Percentiles rank a stretch among this genome's conserved stretches.
Conservation (phyloP, 176 grass and related monocot genomes). For the Oryza brachyantha region DNA sequence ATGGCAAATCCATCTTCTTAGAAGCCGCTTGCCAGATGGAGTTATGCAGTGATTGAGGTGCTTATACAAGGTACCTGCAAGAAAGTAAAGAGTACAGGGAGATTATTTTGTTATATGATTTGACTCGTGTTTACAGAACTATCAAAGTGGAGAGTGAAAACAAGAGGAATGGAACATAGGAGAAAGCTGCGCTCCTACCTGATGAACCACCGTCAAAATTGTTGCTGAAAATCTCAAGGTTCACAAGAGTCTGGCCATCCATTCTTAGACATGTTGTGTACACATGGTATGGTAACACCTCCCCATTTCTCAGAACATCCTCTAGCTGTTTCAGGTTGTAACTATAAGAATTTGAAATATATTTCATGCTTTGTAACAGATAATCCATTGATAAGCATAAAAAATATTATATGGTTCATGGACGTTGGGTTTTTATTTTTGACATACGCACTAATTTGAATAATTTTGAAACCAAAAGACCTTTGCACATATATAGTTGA, state of each 20-base stretch:
- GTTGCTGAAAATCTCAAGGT: conserved; percentile 96
- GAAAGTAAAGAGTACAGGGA: conserved; percentile 19
- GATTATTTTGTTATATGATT: neutral
- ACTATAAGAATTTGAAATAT: conserved; percentile 25
- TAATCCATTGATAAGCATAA: conserved; percentile 16
- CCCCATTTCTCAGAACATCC: conserved; percentile 80
- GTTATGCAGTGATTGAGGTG: conserved; percentile 90
- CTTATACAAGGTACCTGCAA: conserved; percentile 84
- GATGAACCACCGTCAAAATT: conserved; percentile 74
- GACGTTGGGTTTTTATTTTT: neutral
- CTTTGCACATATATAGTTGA: neutral
- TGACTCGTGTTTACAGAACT: conserved; percentile 18
- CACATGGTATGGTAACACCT: conserved; percentile 75
- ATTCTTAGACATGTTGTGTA: conserved; percentile 91
- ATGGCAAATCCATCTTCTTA: conserved; percentile 93
- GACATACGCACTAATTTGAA: neutral
- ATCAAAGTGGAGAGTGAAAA: neutral
- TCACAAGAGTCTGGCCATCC: conserved; percentile 94
- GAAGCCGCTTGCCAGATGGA: conserved; percentile 76
- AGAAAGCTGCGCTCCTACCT: conserved; percentile 40
- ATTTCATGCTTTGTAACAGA: neutral
- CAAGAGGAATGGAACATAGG: neutral
- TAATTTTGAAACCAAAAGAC: neutral
- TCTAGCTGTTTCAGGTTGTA: conserved; percentile 63
- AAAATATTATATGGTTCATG: neutral